Evolutionary conservation across 129 eudicot species (phyloP), one percentile per base, ranked within the genome.

Genomic region (Apium graveolens): DNA sequence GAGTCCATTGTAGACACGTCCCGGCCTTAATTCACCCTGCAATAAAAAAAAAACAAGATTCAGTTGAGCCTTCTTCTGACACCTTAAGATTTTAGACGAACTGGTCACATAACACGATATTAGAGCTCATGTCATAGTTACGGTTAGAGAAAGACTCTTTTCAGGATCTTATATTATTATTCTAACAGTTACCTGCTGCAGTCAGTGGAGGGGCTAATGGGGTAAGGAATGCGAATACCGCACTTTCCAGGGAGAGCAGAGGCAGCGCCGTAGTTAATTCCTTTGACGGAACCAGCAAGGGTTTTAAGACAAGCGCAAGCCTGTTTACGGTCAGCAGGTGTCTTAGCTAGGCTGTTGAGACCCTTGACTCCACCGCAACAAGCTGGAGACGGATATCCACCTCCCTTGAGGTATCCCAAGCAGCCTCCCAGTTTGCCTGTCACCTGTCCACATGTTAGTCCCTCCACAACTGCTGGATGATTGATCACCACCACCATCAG

Each of bases 101-200:
- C 37, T 3, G 37, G 37, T 35, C 3, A 35, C 1, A 1, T 3
- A 35, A 35, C 37, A 35, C 37, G 37, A 35, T 35, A 35, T n/a
- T n/a, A n/a, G n/a, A n/a, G n/a, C n/a, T n/a, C n/a, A n/a, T n/a
- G n/a, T n/a, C n/a, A n/a, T n/a, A n/a, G n/a, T n/a, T n/a, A n/a
- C n/a, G n/a, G n/a, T n/a, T n/a, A n/a, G n/a, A n/a, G n/a, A n/a
- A n/a, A n/a, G n/a, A n/a, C n/a, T n/a, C n/a, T n/a, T n/a, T n/a
- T n/a, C n/a, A n/a, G n/a, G n/a, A n/a, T n/a, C n/a, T n/a, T n/a
- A n/a, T n/a, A n/a, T n/a, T n/a, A n/a, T n/a, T n/a, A n/a, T n/a
- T n/a, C n/a, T n/a, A n/a, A n/a, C n/a, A n/a, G 16, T 53, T 83
- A 88, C 91, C 51, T 82, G 82, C 73, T 24, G 86, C 91, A 87